phyloP scores from a whole-genome alignment of 371 early-diverging fungal species.

The Rhizopus microsporus region DNA sequence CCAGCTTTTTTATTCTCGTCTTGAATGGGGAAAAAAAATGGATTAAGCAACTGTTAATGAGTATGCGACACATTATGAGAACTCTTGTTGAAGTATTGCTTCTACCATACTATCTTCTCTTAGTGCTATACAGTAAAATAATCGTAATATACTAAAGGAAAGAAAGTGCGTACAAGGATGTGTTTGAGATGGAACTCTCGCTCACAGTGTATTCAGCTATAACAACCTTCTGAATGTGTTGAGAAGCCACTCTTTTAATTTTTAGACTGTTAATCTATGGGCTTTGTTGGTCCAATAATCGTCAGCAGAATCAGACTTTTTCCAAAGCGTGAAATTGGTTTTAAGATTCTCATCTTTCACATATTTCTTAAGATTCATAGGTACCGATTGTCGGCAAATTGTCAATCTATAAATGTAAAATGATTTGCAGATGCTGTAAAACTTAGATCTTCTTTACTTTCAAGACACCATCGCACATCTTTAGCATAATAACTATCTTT shows the following conservation, averaged over 20 bases:
- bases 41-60: background rate
- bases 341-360: background rate
- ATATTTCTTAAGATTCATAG: slow-evolving; percentile 4
- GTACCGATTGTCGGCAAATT: slow-evolving; percentile 1
- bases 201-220: slow-evolving; percentile 7
- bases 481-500: background rate
- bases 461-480: slow-evolving; percentile 8
- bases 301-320: slow-evolving; percentile 3
- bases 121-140: background rate
- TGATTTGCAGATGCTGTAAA: slow-evolving; percentile 8
- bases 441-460: background rate
- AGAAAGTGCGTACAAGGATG: too few relatives aligned
- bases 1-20: background rate
- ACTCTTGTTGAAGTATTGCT: too few relatives aligned
- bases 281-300: slow-evolving; percentile 6
- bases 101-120: too few relatives aligned
- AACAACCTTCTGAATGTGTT: slow-evolving; percentile 6
- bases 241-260: slow-evolving; percentile 1
- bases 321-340: slow-evolving; percentile 6
- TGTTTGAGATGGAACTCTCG: slow-evolving; percentile 8
- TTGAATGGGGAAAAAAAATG: background rate
- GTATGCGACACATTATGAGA: slow-evolving; percentile 3
- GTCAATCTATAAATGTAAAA: background rate
- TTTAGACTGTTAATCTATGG: slow-evolving; percentile 5
- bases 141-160: background rate